Conservation (phyloP, 2,329 filamentous ascomycete species). For the Apiospora malaysiana region DNA sequence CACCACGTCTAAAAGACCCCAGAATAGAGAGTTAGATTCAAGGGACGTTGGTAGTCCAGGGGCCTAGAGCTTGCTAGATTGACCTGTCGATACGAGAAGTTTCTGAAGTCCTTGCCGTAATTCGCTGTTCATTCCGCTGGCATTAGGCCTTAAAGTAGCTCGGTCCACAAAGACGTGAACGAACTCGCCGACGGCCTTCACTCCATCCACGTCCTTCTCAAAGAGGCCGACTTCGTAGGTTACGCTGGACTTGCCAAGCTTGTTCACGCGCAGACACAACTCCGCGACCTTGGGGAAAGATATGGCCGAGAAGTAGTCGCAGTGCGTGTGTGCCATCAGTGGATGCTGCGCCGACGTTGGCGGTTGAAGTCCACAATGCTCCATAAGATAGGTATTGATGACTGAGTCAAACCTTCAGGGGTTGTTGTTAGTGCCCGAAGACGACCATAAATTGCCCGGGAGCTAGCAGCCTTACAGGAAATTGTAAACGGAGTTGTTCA, state of each 20-base stretch:
- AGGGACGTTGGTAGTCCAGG: not conserved
- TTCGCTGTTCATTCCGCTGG: constrained; percentile 65
- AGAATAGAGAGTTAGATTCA: not conserved
- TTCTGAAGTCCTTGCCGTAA: constrained; percentile 66
- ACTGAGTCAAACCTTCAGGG: constrained; percentile 78
- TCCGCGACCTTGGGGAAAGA: constrained; percentile 84
- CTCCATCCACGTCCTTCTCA: constrained; percentile 71
- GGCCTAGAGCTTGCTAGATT: constrained; percentile 35
- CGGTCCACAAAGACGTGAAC: constrained; percentile 89
- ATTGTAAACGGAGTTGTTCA: constrained; percentile 91
- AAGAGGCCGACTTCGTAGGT: constrained; percentile 92
- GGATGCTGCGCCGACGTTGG: constrained; percentile 75
- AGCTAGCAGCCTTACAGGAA: constrained; percentile 60
- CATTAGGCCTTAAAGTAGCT: constrained; percentile 69
- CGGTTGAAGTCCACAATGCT: constrained; percentile 76
- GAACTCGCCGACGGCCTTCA: constrained; percentile 85
- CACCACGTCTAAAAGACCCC: constrained; percentile 24
- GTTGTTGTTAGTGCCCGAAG: not conserved
- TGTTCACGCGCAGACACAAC: constrained; percentile 80
- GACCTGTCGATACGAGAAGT: constrained; percentile 48
- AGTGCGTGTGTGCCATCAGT: constrained; percentile 84
- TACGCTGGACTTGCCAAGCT: constrained; percentile 84
- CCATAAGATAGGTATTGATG: constrained; percentile 86
- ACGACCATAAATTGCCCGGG: not conserved
- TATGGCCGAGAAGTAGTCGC: constrained; percentile 83